Evolutionary conservation across 768 basidiomycete species (phyloP), one percentile per base, ranked within the genome.

Genomic region (Lactarius akahatsu): DNA sequence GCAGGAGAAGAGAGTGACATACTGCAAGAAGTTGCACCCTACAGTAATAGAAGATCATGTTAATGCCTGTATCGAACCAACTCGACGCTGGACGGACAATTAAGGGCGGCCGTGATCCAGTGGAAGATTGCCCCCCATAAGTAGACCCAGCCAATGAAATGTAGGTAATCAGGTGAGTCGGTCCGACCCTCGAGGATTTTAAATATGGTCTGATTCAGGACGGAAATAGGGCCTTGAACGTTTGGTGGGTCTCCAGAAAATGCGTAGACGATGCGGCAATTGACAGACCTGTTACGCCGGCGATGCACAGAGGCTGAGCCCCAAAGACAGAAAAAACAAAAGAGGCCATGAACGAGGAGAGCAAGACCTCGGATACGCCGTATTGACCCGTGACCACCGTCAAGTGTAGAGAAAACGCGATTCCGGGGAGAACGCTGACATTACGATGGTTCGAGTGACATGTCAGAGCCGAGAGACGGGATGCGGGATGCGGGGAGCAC

Each of bases 101-200:
- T 94, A 18, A 91, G 78, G 6, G 85, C 73, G 6, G 94, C 91
- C 4, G 91, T 90, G 55, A 91, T 77, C 89, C 90, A 94, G 72
- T 95, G 90, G 47, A 91, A 76, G 47, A 94, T 90, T 0, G 92
- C 94, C 40, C 85, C 91, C 93, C 93, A 95, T 0, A 94, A 78
- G 74, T 96, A 96, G 0, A 93, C 90, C 94, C 94, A 96, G 32
- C 93, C 93, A 10, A 96, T 83, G 72, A 95, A 95, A 41, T 90
- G 89, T 15, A 94, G 83, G 73, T 95, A 96, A 59, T 83, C 75
- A 1, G 93, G 92, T 6, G 88, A 78, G 66, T 88, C 80, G 11
- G 80, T 70, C 60, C 83, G 81, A 23, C 78, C 78, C 71, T 82
- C 74, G 62, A 92, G 79, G 65, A 95, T 92, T 70, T 88, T 82